Base-by-base conservation (phyloP, 306 rosid species). In the Cucurbita ficifolia region DNA sequence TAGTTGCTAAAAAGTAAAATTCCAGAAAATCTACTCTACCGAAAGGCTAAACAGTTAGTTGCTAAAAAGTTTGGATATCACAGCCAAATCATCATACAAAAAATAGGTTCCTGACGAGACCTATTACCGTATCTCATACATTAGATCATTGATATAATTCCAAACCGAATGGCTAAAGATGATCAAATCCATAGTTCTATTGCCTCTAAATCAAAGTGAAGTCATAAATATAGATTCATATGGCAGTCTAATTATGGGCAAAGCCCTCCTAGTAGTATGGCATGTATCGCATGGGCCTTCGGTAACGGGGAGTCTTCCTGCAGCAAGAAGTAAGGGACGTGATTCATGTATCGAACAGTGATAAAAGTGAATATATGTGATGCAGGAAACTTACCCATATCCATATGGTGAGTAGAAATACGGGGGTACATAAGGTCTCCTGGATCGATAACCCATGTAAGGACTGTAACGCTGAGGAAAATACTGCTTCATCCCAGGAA, bases 401-500 rank as follows among this genome's bases (percentile, higher is more conserved):
- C 96, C 99, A 61, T 89, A 89, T 36, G 97, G 90, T 5, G 95
- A 82, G 82, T 86, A 88, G 60, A 86, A 84, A 81, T 86, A 87
- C 18, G 98, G 92, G 36, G 99, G 82, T 33, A 87, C 77, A 76
- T 90, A 89, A 39, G 99, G 88, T 88, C 97, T 86, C 87, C 97
- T 86, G 71, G 79, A 73, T 68, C 95, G 92, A 79, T 78, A 85
- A 0, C 88, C 91, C 86, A 56, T 75, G 83, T 90, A 85, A 51
- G 98, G 90, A 82, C 61, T 89, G 80, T 76, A 86, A 42, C 98
- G 96, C 73, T 96, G 86, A 13, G 89, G 86, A 6, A 90, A 88
- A 73, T 77, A 86, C 74, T 90, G 98, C 81, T 94, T 94, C 98
- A 94, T 90, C 76, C 97, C 97, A 39, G 98, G 98, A 67, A 90